These are phyloP conservation scores for Chytridiales sp. DNA, from an alignment of 371 early-diverging fungal genomes.

Conservation along the genomic window DNA sequence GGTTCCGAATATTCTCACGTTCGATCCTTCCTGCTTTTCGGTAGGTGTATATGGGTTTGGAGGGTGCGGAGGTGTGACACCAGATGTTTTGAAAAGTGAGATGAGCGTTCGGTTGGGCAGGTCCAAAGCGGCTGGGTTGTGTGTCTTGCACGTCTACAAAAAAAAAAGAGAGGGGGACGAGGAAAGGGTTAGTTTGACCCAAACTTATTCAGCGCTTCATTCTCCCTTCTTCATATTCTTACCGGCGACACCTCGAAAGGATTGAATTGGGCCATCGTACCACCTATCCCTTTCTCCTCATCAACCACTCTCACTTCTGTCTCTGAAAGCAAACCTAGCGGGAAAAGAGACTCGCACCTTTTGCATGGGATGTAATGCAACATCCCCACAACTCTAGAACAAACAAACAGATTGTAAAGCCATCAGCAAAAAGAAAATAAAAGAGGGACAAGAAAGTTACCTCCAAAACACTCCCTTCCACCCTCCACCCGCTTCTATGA, in stretches of 20 bases:
- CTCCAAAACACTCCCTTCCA: conserved; percentile 46
- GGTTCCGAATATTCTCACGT: conserved; percentile 15
- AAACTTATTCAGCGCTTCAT: no score
- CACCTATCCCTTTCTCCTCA: conserved; percentile 23
- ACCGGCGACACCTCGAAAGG: conserved; percentile 27
- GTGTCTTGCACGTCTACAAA: background rate
- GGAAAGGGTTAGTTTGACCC: background rate
- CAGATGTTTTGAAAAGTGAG: no score
- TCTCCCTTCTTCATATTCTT: no score
- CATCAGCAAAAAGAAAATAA: conserved; percentile 7
- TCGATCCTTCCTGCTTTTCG: background rate
- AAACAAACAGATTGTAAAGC: conserved; percentile 24
- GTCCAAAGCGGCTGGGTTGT: conserved; percentile 12
- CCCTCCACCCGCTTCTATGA: conserved; percentile 1
- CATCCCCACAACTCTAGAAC: conserved; percentile 26
- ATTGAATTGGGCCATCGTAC: conserved; percentile 23
- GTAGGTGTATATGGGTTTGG: background rate
- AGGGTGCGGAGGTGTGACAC: no score
- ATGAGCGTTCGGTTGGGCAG: background rate
- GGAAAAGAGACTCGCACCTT: conserved; percentile 6
- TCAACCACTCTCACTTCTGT: conserved; percentile 8
- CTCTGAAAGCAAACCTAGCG: background rate
- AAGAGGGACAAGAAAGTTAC: conserved; percentile 16
- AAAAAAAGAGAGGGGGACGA: background rate
- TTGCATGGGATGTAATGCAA: conserved; percentile 4